Evolutionary conservation across 176 grass and related monocot genomes (phyloP).

Genomic region (Raddia guianensis): DNA sequence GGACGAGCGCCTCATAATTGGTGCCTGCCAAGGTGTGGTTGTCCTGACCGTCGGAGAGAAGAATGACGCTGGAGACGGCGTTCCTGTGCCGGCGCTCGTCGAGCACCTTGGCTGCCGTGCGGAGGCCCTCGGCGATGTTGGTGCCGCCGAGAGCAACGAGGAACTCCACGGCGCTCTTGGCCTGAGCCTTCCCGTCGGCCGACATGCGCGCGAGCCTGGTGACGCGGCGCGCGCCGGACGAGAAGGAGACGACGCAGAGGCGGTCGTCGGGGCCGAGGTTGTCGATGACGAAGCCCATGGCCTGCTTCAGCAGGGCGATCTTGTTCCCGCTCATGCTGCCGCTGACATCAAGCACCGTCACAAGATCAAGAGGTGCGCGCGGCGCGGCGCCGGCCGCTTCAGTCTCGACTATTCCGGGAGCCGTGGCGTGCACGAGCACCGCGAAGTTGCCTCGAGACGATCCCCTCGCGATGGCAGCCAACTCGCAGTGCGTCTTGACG

Average conservation of each 20-base stretch:
- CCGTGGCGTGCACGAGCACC: conserved; percentile 57
- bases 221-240: conserved; percentile 39
- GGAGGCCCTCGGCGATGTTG: conserved; percentile 66
- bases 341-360: conserved; percentile 71
- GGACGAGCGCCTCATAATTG: conserved; percentile 61
- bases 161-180: conserved; percentile 35
- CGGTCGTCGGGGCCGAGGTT: conserved; percentile 66
- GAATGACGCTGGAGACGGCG: conserved; percentile 69
- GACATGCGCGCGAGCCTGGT: conserved; percentile 60
- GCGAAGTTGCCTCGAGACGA: conserved; percentile 45
- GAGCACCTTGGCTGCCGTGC: conserved; percentile 54
- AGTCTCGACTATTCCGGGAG: conserved; percentile 7
- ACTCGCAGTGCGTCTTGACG: conserved; percentile 57
- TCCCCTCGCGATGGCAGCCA: conserved; percentile 38
- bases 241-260: conserved; percentile 67
- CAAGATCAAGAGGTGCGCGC: conserved; percentile 57
- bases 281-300: conserved; percentile 72
- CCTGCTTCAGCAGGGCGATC: conserved; percentile 59
- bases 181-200: conserved; percentile 21
- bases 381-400: background rate
- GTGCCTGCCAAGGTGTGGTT: conserved; percentile 31
- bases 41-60: conserved; percentile 83
- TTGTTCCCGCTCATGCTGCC: conserved; percentile 62
- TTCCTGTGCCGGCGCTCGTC: conserved; percentile 53
- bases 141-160: conserved; percentile 50